Percentiles rank a stretch among this genome's conserved stretches.
These are phyloP conservation scores for Cubamyces lactineus DNA, from an alignment of 768 basidiomycete genomes.

Conservation along the genomic window DNA sequence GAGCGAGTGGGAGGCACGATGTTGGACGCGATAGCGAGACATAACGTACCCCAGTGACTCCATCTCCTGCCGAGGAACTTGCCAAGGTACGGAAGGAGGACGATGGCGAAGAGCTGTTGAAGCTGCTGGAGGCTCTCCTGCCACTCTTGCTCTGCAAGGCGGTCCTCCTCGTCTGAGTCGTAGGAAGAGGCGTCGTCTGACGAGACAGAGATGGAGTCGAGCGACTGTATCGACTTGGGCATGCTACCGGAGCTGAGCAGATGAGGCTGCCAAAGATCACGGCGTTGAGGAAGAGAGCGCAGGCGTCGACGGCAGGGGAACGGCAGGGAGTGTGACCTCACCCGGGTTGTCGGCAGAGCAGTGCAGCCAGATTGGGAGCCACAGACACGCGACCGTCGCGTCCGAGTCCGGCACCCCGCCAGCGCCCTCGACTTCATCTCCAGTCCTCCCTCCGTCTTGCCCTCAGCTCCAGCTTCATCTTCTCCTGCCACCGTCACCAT, in stretches of 20 bases:
- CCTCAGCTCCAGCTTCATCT: conserved; percentile 5
- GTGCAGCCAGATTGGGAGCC: conserved; percentile 16
- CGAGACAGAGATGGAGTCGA: conserved; percentile 57
- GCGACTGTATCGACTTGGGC: conserved; percentile 63
- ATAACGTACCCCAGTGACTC: conserved; percentile 78
- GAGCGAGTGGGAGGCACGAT: conserved; percentile 9
- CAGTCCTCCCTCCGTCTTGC: not conserved
- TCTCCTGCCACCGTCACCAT: conserved; percentile 14
- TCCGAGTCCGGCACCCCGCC: conserved; percentile 5
- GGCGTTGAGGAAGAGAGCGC: not conserved
- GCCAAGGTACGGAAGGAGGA: conserved; percentile 84
- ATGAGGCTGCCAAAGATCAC: not conserved
- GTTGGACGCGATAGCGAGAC: conserved; percentile 4
- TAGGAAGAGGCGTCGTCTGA: conserved; percentile 51
- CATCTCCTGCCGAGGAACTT: conserved; percentile 87
- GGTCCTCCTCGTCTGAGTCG: conserved; percentile 68
- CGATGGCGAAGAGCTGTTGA: conserved; percentile 75
- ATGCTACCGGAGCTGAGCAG: conserved; percentile 38
- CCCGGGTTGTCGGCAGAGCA: conserved; percentile 6
- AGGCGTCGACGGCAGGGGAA: not conserved
- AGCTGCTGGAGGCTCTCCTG: conserved; percentile 87
- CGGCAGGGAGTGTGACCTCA: conserved; percentile 20
- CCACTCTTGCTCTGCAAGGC: conserved; percentile 88
- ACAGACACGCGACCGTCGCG: conserved; percentile 21
- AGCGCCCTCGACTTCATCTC: conserved; percentile 1